phyloP scores from a whole-genome alignment of 768 basidiomycete genomes.

The Lentinus tigrinus region DNA sequence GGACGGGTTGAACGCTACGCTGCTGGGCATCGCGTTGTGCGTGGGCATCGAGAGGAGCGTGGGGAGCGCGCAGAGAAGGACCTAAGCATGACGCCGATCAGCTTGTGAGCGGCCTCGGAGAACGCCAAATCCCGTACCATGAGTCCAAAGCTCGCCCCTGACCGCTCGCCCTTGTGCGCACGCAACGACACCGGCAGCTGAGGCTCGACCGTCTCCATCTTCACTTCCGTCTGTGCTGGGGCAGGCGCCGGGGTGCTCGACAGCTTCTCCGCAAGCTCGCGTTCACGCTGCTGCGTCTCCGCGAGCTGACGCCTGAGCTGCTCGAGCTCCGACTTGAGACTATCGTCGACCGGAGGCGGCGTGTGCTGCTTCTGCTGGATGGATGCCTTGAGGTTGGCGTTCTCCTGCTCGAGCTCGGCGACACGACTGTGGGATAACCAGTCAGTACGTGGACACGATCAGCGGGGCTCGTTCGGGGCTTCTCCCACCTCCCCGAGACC shows the following conservation, averaged over 20 bases:
- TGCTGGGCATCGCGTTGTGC: constrained; percentile 49
- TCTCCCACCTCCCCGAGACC: no score
- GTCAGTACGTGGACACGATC: not conserved
- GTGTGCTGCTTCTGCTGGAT: constrained; percentile 34
- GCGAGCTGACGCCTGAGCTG: constrained; percentile 64
- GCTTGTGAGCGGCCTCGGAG: not conserved
- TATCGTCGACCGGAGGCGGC: constrained; percentile 27
- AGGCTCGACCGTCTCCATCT: constrained; percentile 59
- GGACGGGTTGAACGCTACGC: constrained; percentile 46
- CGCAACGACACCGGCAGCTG: constrained; percentile 40
- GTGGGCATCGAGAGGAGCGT: constrained; percentile 68
- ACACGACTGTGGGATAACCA: constrained; percentile 57
- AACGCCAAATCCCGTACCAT: constrained; percentile 51
- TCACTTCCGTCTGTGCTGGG: constrained; percentile 36
- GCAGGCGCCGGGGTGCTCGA: constrained; percentile 35
- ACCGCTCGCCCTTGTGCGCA: constrained; percentile 50
- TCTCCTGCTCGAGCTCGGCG: constrained; percentile 81
- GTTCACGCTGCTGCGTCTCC: constrained; percentile 65
- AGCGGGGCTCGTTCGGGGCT: no score
- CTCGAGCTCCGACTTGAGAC: constrained; percentile 60
- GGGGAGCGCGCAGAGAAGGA: constrained; percentile 75
- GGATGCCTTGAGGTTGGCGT: constrained; percentile 66
- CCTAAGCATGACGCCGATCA: constrained; percentile 38
- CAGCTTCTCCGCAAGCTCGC: constrained; percentile 62
- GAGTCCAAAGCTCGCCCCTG: constrained; percentile 65